Base-by-base conservation (phyloP, 1,284 basidiomycete species). In the Sphaerobolus stellatus region DNA sequence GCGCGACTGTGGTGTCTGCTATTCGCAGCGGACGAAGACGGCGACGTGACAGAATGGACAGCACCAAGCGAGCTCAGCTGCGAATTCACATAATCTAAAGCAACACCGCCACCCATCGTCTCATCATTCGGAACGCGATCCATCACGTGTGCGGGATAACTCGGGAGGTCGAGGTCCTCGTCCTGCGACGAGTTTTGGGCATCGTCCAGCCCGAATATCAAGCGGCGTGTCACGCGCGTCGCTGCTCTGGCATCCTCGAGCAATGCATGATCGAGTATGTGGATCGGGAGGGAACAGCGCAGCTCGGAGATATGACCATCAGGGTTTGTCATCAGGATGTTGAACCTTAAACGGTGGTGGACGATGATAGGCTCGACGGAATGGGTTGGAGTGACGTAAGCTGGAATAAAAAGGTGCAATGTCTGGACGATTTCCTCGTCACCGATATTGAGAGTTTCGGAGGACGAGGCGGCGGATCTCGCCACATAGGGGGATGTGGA, bases 261-360 rank as follows among this genome's bases (percentile, higher is more conserved):
- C 1, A 94, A 73, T 8, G 81, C 75, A 56, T 80, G 65, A 60
- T 94, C 87, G 24, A 97, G 84, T 38, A 97, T 78, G 62, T 90
- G 83, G 33, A 98, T 74, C 0, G 94, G 94, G 1, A 97, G 78
- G 0, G 93, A 94, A 68, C 94, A 97, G 7, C 94, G 84, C 20
- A 98, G 77, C 71, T 96, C 93, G 2, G 92, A 94, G 1, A 86
- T 87, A 66, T 94, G 92, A 0, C 91, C 91, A 67, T 94, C 92
- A n/a, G 78, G 76, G 65, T 95, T 96, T 58, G 80, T 78, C 65
- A 95, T 87, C 49, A 90, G 75, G 57, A 90, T 86, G 29, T 69
- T 81, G 87, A 87, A 90, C 30, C 86, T 80, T 38, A 90, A 74
- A 41, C 87, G 84, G 71, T 96, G 91, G 5, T 75, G 78, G 24